Evolutionary conservation across 73 alveolate species (phyloP).

Genomic region (Blepharisma stoltei): DNA sequence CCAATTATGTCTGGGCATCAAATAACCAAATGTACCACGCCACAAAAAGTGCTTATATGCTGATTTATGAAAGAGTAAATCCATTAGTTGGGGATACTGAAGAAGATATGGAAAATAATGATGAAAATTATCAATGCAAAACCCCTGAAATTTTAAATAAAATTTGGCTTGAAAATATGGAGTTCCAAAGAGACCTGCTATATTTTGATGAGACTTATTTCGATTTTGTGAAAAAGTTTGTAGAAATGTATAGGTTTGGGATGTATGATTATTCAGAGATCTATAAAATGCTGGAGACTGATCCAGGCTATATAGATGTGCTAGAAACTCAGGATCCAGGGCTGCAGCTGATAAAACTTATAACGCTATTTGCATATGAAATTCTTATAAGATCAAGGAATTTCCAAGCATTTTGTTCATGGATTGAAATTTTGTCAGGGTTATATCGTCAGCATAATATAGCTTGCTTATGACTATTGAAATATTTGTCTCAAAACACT

Average conservation of each 20-base stretch:
- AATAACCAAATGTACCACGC: constrained; percentile 36
- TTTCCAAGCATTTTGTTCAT: background rate
- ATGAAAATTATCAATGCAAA: constrained; percentile 1
- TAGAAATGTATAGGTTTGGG: background rate
- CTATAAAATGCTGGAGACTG: background rate
- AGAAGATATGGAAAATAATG: background rate
- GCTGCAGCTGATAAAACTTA: background rate
- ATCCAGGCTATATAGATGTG: background rate
- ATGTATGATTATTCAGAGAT: background rate
- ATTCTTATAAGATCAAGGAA: background rate
- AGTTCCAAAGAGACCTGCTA: background rate
- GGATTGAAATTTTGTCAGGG: background rate
- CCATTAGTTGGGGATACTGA: constrained; percentile 17
- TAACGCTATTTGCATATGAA: background rate
- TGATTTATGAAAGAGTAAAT: constrained; percentile 85
- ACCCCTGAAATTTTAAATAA: background rate
- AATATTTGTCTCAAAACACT: background rate
- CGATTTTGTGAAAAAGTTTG: background rate
- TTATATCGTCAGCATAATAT: background rate
- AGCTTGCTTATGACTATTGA: background rate
- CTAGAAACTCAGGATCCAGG: background rate
- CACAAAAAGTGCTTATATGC: constrained; percentile 88
- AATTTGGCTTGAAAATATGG: background rate
- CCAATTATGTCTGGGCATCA: constrained; percentile 32
- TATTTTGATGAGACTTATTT: background rate